Conservation (phyloP, 805 yeast genomes). For the Lipomyces chichibuensis region DNA sequence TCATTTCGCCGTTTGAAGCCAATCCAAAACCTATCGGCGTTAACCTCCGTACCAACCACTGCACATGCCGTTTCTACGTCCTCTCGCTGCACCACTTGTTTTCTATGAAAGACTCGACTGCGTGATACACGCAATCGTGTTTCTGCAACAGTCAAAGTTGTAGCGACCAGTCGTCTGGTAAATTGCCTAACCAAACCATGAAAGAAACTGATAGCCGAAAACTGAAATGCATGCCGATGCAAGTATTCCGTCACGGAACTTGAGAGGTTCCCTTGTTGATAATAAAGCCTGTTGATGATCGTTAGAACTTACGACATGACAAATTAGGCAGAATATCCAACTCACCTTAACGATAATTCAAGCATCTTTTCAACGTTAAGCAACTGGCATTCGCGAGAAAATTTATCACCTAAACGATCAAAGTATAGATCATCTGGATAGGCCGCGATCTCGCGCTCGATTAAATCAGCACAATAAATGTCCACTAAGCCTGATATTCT, state of each 20-base stretch:
- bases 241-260: background rate
- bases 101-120: slow-evolving; percentile 4
- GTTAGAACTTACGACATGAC: background rate
- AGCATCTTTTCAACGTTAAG: slow-evolving; percentile 22
- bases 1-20: slow-evolving; percentile 10
- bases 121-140: slow-evolving; percentile 24
- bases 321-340: background rate
- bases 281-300: slow-evolving; percentile 14
- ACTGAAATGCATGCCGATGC: slow-evolving; percentile 16
- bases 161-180: slow-evolving; percentile 22
- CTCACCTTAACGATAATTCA: slow-evolving; percentile 24
- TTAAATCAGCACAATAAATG: slow-evolving; percentile 4
- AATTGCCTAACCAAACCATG: slow-evolving; percentile 14
- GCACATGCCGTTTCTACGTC: slow-evolving; percentile 27
- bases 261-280: slow-evolving; percentile 15
- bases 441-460: background rate
- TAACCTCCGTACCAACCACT: slow-evolving; percentile 14
- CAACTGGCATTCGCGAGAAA: slow-evolving; percentile 13
- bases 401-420: background rate
- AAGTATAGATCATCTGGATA: slow-evolving; percentile 6
- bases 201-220: slow-evolving; percentile 13
- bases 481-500: background rate
- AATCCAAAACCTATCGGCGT: slow-evolving; percentile 9
- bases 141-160: slow-evolving; percentile 18
- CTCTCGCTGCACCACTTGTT: background rate